Conservation (phyloP, 1,139 yeast species). For the Kurtzmaniella natalensis region DNA sequence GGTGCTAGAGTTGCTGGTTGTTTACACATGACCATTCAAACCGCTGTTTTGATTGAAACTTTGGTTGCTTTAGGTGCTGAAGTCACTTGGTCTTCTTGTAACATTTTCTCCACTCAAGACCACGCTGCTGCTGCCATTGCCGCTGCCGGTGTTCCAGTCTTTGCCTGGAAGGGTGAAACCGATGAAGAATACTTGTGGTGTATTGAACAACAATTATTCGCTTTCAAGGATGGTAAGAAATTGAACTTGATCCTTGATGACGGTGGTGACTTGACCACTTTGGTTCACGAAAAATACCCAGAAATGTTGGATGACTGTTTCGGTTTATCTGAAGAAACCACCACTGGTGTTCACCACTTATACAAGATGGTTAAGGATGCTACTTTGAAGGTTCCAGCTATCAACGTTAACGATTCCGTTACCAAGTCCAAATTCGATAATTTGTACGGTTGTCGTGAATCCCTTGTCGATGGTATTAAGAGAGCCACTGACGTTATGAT, state of each 20-base stretch:
- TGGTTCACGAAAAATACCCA: conserved; percentile 98
- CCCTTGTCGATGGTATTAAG: conserved; percentile 97
- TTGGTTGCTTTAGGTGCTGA: conserved; percentile 98
- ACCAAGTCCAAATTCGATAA: conserved; percentile 99
- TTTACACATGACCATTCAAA: conserved; percentile 99
- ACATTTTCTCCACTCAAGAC: conserved; percentile 99
- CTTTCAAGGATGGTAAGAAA: conserved; percentile 95
- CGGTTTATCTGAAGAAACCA: conserved; percentile 99
- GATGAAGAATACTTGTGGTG: conserved; percentile 99
- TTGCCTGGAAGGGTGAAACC: conserved; percentile 99
- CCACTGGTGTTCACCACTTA: conserved; percentile 99
- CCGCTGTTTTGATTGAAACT: conserved; percentile 98
- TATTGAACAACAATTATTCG: conserved; percentile 97
- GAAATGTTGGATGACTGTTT: conserved; percentile 93
- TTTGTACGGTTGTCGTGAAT: conserved; percentile 99
- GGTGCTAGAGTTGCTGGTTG: conserved; percentile 99
- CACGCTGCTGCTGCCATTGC: conserved; percentile 99
- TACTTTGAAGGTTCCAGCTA: conserved; percentile 96
- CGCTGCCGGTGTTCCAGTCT: conserved; percentile 98
- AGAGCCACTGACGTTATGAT: conserved; percentile 99
- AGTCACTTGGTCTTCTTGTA: conserved; percentile 99
- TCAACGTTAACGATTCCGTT: conserved; percentile 98
- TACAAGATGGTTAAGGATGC: conserved; percentile 94
- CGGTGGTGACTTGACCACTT: conserved; percentile 98
- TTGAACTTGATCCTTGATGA: conserved; percentile 98